A percentile compares a stretch with the other conserved stretches of the same genome.
Evolutionary conservation across 1,284 basidiomycete species (phyloP).

Genomic region (Ustilago hordei): DNA sequence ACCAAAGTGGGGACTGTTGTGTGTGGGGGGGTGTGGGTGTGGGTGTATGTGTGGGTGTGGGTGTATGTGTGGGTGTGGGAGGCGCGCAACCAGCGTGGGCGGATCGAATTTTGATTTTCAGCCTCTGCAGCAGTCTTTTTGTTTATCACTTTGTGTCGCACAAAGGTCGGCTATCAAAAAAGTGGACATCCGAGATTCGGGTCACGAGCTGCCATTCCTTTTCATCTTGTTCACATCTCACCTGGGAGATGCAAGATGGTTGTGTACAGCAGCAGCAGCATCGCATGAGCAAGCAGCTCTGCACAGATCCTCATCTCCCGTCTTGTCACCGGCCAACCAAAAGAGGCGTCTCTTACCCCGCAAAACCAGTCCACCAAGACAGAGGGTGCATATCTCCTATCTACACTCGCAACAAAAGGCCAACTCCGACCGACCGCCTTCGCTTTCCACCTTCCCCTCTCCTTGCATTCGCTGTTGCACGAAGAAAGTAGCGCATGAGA

Average conservation of each 20-base stretch:
- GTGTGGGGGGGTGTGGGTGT: too few species aligned
- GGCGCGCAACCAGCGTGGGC: background rate
- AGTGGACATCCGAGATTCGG: background rate
- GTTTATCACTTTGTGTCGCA: background rate
- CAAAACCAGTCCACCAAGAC: background rate
- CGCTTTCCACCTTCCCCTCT: background rate
- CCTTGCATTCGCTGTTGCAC: background rate
- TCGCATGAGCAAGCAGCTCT: background rate
- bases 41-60: background rate
- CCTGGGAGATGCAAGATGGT: background rate
- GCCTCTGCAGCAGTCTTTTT: background rate
- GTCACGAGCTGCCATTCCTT: too few species aligned
- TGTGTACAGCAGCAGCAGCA: background rate
- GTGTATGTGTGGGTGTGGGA: background rate
- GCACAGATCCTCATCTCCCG: background rate
- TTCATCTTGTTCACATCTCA: background rate
- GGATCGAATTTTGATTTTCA: background rate
- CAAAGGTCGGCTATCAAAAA: background rate
- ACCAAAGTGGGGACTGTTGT: background rate
- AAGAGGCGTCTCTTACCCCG: constrained; percentile 14
- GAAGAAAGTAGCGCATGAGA: background rate
- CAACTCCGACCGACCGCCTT: constrained; percentile 3
- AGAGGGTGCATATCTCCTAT: constrained; percentile 36
- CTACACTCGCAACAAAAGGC: constrained; percentile 17
- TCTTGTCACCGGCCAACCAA: constrained; percentile 5